Percentiles rank a stretch among this genome's conserved stretches.
These are phyloP conservation scores for Holtermanniella nyarrowii DNA, from an alignment of 768 basidiomycete species.

Conservation along the genomic window DNA sequence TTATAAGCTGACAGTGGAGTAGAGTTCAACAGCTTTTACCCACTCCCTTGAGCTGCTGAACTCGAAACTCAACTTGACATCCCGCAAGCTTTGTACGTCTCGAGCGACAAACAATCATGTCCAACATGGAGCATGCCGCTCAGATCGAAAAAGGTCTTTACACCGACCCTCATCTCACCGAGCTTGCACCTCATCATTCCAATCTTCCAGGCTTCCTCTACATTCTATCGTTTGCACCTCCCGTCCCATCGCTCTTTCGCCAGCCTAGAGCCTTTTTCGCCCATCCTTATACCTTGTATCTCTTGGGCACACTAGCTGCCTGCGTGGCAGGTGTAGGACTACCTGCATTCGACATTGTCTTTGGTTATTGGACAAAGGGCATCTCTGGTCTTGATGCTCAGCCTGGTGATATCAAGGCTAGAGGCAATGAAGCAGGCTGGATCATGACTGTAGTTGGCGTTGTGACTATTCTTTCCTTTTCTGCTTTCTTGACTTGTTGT, in stretches of 20 bases:
- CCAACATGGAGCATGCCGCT: background rate
- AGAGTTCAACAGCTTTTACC: too few species aligned
- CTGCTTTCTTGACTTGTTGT: conserved; percentile 20
- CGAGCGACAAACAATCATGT: background rate
- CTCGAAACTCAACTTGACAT: too few species aligned
- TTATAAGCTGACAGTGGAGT: too few species aligned
- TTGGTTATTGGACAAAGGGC: conserved; percentile 28
- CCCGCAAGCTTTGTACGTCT: background rate
- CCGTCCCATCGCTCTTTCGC: conserved; percentile 12
- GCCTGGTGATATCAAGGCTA: conserved; percentile 2
- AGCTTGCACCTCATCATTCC: conserved; percentile 13
- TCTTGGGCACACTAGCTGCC: conserved; percentile 18
- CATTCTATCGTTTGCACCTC: conserved; percentile 24
- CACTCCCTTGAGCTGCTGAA: too few species aligned
- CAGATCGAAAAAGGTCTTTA: background rate
- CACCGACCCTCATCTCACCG: background rate
- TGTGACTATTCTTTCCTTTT: conserved; percentile 10
- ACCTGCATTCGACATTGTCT: conserved; percentile 24
- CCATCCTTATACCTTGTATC: conserved; percentile 18
- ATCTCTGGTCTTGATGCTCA: conserved; percentile 2
- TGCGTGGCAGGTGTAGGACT: conserved; percentile 19
- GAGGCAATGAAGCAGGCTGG: conserved; percentile 18
- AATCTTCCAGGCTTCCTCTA: conserved; percentile 19
- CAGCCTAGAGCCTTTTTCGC: conserved; percentile 7
- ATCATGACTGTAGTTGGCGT: conserved; percentile 24